These are phyloP conservation scores for Paecilomyces sp. DNA, from an alignment of 2,329 filamentous ascomycete genomes.

Conservation along the genomic window DNA sequence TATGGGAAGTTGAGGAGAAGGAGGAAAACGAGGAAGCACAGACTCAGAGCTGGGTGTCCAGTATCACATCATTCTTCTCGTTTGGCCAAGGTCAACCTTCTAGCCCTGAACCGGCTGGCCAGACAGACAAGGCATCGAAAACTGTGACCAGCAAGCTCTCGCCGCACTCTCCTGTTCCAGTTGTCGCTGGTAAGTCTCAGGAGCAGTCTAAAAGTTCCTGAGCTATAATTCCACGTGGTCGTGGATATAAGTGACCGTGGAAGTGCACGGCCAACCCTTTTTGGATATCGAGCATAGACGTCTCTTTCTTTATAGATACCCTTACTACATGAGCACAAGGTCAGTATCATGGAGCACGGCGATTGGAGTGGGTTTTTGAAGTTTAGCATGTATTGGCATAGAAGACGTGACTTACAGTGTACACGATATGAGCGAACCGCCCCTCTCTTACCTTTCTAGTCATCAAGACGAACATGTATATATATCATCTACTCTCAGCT, in stretches of 20 bases:
- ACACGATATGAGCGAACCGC: neutral
- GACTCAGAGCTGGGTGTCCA: conserved; percentile 24
- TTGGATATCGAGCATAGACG: neutral
- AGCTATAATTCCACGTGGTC: neutral
- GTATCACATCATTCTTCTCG: conserved; percentile 25
- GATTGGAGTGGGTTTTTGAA: neutral
- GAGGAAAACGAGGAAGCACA: conserved; percentile 19
- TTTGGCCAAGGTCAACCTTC: conserved; percentile 9
- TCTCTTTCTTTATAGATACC: conserved; percentile 6
- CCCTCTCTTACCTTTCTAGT: neutral
- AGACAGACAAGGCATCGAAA: neutral
- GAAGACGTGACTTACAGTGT: neutral
- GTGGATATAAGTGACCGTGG: neutral
- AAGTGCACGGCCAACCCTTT: neutral
- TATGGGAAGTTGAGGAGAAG: conserved; percentile 29
- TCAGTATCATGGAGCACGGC: neutral
- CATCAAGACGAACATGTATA: neutral
- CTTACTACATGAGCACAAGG: neutral
- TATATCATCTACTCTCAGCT: neutral
- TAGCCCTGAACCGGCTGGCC: conserved; percentile 1
- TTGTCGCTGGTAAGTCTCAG: neutral
- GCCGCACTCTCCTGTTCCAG: neutral
- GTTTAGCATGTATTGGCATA: neutral
- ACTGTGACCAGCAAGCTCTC: neutral
- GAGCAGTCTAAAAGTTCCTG: neutral